A percentile compares a stretch with the other conserved stretches of the same genome.
Conservation (phyloP, 495 filamentous ascomycete genomes). For the Aspergillus sclerotioniger region DNA sequence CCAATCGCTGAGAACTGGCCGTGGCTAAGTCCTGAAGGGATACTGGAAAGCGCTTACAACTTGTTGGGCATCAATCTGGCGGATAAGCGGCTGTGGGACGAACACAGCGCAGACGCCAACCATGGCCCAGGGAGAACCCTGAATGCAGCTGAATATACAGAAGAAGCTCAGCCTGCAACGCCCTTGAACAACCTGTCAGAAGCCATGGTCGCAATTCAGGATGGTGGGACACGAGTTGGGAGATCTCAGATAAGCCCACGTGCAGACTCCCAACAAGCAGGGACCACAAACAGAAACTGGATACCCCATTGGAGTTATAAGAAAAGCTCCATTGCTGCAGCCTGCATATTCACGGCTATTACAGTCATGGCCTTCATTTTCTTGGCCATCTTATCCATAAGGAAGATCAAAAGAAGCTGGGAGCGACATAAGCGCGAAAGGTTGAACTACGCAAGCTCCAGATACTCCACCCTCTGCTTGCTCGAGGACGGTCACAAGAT, state of each 20-base stretch:
- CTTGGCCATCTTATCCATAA: conserved; percentile 14
- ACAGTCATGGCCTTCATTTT: conserved; percentile 16
- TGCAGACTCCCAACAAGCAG: not conserved
- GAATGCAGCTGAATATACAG: not conserved
- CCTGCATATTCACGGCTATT: conserved; percentile 16
- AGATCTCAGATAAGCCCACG: not conserved
- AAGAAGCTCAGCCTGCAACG: not conserved
- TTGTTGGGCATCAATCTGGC: not conserved
- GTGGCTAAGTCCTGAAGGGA: not conserved
- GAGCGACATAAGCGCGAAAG: conserved; percentile 11
- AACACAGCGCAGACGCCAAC: not conserved
- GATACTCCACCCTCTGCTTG: not conserved
- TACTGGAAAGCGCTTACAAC: not conserved
- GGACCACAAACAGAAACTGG: conserved; percentile 6
- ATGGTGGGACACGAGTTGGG: not conserved
- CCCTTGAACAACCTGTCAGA: not conserved
- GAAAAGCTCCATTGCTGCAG: conserved; percentile 24
- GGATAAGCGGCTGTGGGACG: not conserved
- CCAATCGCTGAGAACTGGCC: not conserved
- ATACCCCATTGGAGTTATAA: conserved; percentile 18
- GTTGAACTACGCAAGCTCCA: conserved; percentile 15
- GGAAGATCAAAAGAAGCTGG: conserved; percentile 12
- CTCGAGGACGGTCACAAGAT: not conserved
- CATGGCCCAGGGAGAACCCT: not conserved
- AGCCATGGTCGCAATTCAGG: not conserved